Evolutionary conservation across 192 early-diverging fungal species (phyloP).

Genomic region (Jimgerdemannia flammicorona): DNA sequence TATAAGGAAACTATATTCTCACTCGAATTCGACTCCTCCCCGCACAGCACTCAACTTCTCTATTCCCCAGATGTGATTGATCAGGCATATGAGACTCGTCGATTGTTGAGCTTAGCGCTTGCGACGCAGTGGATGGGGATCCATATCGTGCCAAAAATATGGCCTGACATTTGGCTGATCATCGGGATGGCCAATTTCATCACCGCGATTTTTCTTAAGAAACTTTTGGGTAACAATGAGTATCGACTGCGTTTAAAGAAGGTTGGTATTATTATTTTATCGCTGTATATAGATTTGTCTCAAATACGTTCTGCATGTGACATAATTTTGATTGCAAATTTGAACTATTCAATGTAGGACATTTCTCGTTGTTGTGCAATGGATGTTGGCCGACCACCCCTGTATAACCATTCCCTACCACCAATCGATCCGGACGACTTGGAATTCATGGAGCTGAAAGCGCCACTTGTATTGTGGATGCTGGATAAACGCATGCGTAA

Average conservation of each 20-base stretch:
- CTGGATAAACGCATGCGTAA: conserved; percentile 82
- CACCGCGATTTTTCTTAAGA: conserved; percentile 67
- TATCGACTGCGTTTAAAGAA: conserved; percentile 77
- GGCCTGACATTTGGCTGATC: conserved; percentile 90
- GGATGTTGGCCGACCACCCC: conserved; percentile 84
- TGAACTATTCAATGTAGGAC: conserved; percentile 47
- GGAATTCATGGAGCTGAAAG: conserved; percentile 82
- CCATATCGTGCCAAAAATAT: conserved; percentile 63
- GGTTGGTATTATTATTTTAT: no score
- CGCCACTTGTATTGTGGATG: conserved; percentile 88
- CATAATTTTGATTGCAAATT: no score
- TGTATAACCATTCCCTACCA: conserved; percentile 64
- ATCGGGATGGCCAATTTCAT: conserved; percentile 78
- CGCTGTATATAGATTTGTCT: no score
- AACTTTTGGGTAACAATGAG: conserved; percentile 87
- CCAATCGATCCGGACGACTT: conserved; percentile 53
- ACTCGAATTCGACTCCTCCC: background rate
- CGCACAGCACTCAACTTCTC: conserved; percentile 46
- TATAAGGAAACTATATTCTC: no score
- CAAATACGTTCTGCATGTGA: no score
- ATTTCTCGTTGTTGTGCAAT: conserved; percentile 75
- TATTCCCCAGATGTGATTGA: conserved; percentile 78
- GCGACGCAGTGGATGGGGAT: conserved; percentile 96
- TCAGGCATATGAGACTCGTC: conserved; percentile 81
- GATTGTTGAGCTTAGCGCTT: conserved; percentile 61